Base-by-base conservation (phyloP, 805 yeast species). In the Yamadazyma akitaensis region DNA sequence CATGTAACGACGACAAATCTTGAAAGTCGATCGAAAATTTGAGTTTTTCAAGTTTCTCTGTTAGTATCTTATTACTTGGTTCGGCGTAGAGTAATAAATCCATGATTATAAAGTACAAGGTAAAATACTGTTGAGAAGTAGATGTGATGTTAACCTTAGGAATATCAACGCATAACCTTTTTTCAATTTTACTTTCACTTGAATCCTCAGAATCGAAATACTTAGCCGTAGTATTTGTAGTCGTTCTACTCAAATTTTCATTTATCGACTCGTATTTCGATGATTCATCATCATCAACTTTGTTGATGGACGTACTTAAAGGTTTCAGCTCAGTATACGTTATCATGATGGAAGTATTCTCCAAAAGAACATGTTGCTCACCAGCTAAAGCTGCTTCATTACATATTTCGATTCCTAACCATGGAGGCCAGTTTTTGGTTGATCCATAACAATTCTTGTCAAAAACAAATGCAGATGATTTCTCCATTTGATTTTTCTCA, bases 341-440 rank as follows among this genome's bases (percentile, higher is more conserved):
- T 17, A 86, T 59, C 59, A 81, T 76, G 19, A 82, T 70, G 0
- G 91, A 79, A 2, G 88, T 79, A 49, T 82, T 76, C 28, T 84
- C 79, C 21, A 89, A 74, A 33, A 91, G 67, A 42, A 82, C 71
- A 46, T 77, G 75, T 11, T 75, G 70, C 10, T 66, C 58, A 1
- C 67, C 70, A 2, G 74, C 72, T 49, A 80, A 64, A 1, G 73
- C 56, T 0, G 75, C 70, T 26, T 60, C 59, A 43, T 57, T 60
- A 51, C 87, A 80, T 18, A 83, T 70, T 56, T 88, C 96, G 40
- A 80, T 61, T 1, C 91, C 89, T 30, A 90, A 62, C 89, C 96
- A 91, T 0, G 96, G 95, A 2, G 97, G 97, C 97, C 97, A 91
- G 16, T 68, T 68, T 9, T 64, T 56, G 8, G 57, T 62, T 2